phyloP scores from a whole-genome alignment of 2,329 filamentous ascomycete genomes.

The Colletotrichum filicis region DNA sequence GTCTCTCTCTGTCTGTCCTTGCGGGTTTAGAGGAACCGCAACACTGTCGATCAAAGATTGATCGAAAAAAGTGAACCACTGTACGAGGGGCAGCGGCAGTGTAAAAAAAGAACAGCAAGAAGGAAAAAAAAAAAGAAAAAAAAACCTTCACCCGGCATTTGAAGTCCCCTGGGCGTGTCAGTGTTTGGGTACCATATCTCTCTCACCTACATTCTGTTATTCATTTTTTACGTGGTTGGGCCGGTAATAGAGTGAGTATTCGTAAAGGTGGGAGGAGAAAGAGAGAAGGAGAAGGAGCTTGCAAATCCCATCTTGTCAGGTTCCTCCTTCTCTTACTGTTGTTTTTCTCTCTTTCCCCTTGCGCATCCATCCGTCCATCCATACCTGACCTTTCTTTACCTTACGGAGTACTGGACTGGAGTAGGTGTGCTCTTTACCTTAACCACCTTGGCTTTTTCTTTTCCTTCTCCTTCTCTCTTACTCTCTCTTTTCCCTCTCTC shows the following conservation, averaged over 20 bases:
- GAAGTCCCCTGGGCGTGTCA: background rate
- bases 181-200: background rate
- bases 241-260: background rate
- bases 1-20: background rate
- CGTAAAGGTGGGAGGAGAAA: background rate
- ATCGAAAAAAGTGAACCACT: background rate
- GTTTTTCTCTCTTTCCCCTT: background rate
- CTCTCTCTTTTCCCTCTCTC: constrained; percentile 16
- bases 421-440: constrained; percentile 9
- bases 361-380: background rate
- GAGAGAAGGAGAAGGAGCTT: background rate
- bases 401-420: background rate
- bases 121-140: background rate
- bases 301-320: background rate
- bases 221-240: constrained; percentile 5
- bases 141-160: background rate
- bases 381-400: background rate
- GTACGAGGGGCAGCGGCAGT: constrained; percentile 9
- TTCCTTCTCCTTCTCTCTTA: background rate
- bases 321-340: constrained; percentile 13
- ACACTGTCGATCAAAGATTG: constrained; percentile 1
- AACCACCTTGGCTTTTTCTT: constrained; percentile 12
- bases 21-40: background rate
- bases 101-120: constrained; percentile 5
- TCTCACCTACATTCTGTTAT: background rate